A percentile compares a stretch with the other conserved stretches of the same genome.
phyloP scores from a whole-genome alignment of 441 rosid species.

The Jatropha podagrica region DNA sequence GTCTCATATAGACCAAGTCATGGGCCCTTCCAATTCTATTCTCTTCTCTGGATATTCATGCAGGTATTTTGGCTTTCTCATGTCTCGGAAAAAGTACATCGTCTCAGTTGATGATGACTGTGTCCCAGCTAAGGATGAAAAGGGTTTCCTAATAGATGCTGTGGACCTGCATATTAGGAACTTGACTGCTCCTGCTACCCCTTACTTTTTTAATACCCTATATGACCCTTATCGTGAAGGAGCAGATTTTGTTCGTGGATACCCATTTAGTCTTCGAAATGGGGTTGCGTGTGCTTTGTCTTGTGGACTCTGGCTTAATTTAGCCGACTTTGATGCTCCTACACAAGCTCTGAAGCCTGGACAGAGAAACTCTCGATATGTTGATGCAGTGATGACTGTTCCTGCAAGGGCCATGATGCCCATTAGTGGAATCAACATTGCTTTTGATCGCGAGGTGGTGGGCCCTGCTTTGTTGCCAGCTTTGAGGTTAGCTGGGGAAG shows the following conservation, averaged over 20 bases:
- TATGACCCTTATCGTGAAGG: slow-evolving; percentile 84
- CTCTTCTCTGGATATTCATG: slow-evolving; percentile 87
- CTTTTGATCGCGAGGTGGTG: slow-evolving; percentile 67
- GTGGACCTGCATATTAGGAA: slow-evolving; percentile 73
- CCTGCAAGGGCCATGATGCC: slow-evolving; percentile 70
- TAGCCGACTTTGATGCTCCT: slow-evolving; percentile 94
- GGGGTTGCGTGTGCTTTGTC: slow-evolving; percentile 86
- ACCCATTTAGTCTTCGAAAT: slow-evolving; percentile 86
- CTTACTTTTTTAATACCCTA: slow-evolving; percentile 91
- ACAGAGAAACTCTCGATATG: slow-evolving; percentile 65
- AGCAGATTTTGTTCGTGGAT: slow-evolving; percentile 95
- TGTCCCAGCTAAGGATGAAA: slow-evolving; percentile 70
- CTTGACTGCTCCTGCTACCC: slow-evolving; percentile 80
- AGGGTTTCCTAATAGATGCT: slow-evolving; percentile 68
- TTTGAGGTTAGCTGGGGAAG: slow-evolving; percentile 74
- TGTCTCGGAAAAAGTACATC: slow-evolving; percentile 77
- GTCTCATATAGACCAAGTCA: slow-evolving; percentile 61
- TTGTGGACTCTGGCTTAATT: slow-evolving; percentile 92
- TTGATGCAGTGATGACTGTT: slow-evolving; percentile 86
- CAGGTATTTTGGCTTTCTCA: slow-evolving; percentile 86
- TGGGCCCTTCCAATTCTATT: slow-evolving; percentile 54
- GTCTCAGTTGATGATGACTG: slow-evolving; percentile 87
- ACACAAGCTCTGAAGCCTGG: slow-evolving; percentile 91
- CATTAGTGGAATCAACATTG: slow-evolving; percentile 86
- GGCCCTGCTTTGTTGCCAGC: slow-evolving; percentile 88